Evolutionary conservation across 805 yeast species (phyloP), one percentile per base, ranked within the genome.

Genomic region (Groenewaldozyma tartarivorans): DNA sequence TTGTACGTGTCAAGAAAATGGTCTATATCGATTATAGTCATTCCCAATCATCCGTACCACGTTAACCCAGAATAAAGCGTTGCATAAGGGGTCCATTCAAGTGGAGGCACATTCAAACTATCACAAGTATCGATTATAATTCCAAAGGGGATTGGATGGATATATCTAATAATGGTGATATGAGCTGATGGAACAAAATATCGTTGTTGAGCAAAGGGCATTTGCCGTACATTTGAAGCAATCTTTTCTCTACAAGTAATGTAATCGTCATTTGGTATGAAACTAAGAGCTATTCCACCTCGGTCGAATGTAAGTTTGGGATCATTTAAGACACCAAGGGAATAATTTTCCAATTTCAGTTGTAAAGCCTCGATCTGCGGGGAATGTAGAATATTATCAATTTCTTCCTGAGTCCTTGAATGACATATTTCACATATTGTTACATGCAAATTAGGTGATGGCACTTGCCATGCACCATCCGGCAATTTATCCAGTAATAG

Each of bases 1-100:
- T 87, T 49, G 81, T 86, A 2, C 71, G 74, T 42, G 69, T 81
- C 20, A 63, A 67, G 35, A 68, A 69, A 47, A 68, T 66, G 47
- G 29, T 24, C 7, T 24, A 24, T 13, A 24, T 24, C 13, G 29
- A 24, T 24, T 24, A 24, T 24, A 24, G 11, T 24, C 29, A 24
- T 13, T 7, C 7, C 29, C 7, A 24, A 13, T 11, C 29, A 24
- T 11, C 41, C 18, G 33, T n/a, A 11, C 37, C 37, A 15, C 13
- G 20, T 20, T 35, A 24, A 13, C n/a, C n/a, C n/a, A n/a, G n/a
- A n/a, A n/a, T n/a, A n/a, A n/a, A n/a, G n/a, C n/a, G n/a, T n/a
- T n/a, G n/a, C n/a, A n/a, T n/a, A n/a, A n/a, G n/a, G n/a, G n/a
- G n/a, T n/a, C n/a, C n/a, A n/a, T n/a, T n/a, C n/a, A n/a, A n/a